Evolutionary conservation across 2,329 filamentous ascomycete species (phyloP).

Genomic region (Akanthomyces muscarius): DNA sequence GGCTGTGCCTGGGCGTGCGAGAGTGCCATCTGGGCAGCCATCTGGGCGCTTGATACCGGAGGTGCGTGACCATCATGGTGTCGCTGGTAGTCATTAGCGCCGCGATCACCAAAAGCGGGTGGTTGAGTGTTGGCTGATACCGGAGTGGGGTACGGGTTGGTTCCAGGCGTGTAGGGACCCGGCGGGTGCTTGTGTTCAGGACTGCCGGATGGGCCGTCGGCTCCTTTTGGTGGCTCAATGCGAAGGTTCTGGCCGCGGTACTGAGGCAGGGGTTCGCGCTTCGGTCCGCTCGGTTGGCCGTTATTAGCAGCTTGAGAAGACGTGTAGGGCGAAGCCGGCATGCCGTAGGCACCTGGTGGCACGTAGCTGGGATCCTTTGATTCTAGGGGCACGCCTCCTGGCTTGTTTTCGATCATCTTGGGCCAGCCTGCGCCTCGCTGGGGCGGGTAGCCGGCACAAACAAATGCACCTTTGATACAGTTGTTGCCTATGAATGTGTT

Average conservation of each 20-base stretch:
- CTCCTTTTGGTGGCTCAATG: slow-evolving; percentile 59
- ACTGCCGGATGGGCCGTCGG: slow-evolving; percentile 42
- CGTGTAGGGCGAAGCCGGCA: slow-evolving; percentile 35
- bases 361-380: slow-evolving; percentile 71
- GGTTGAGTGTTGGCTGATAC: slow-evolving; percentile 53
- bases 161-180: slow-evolving; percentile 47
- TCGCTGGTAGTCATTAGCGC: slow-evolving; percentile 57
- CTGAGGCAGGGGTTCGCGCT: slow-evolving; percentile 55
- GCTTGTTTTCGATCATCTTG: slow-evolving; percentile 68
- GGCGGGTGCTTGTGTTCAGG: slow-evolving; percentile 61
- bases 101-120: slow-evolving; percentile 44
- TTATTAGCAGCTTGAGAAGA: slow-evolving; percentile 38
- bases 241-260: slow-evolving; percentile 60
- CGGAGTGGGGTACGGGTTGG: slow-evolving; percentile 58
- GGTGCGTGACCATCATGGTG: slow-evolving; percentile 43
- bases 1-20: slow-evolving; percentile 40
- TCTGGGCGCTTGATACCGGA: slow-evolving; percentile 44
- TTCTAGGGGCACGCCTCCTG: slow-evolving; percentile 69
- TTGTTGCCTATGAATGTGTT: slow-evolving; percentile 64
- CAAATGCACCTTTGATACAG: slow-evolving; percentile 83
- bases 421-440: slow-evolving; percentile 69
- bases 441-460: slow-evolving; percentile 86
- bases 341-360: slow-evolving; percentile 58
- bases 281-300: slow-evolving; percentile 31
- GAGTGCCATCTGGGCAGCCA: slow-evolving; percentile 56